Evolutionary conservation across 768 basidiomycete species (phyloP).

Genomic region (Russula lepida): DNA sequence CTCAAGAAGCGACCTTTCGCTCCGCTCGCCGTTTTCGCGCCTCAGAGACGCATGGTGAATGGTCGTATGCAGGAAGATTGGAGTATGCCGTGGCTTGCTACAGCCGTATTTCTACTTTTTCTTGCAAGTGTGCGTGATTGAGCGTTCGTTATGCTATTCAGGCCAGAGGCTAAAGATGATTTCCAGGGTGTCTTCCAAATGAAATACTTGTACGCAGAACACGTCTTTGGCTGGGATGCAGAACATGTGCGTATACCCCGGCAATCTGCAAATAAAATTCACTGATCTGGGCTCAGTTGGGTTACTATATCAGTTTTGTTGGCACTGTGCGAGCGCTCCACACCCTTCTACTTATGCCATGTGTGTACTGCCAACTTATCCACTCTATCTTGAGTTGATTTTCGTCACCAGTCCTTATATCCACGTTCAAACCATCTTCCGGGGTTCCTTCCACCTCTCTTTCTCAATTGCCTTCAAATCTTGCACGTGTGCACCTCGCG

Average conservation of each 20-base stretch:
- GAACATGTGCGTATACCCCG: conserved; percentile 36
- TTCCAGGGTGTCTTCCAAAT: conserved; percentile 57
- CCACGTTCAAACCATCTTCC: conserved; percentile 46
- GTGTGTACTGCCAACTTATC: conserved; percentile 33
- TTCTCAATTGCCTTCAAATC: conserved; percentile 25
- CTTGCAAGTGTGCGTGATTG: conserved; percentile 48
- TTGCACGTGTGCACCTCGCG: conserved; percentile 43
- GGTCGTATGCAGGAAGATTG: conserved; percentile 44
- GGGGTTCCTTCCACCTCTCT: conserved; percentile 6
- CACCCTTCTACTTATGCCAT: conserved; percentile 58
- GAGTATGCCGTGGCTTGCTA: conserved; percentile 62
- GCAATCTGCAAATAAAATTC: background rate
- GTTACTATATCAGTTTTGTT: conserved; percentile 66
- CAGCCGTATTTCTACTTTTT: conserved; percentile 53
- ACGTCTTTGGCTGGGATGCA: conserved; percentile 61
- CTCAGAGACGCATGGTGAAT: conserved; percentile 37
- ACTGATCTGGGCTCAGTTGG: conserved; percentile 35
- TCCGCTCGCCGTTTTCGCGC: conserved; percentile 65
- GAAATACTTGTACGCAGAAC: conserved; percentile 73
- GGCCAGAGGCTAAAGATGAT: background rate
- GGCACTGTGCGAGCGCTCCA: conserved; percentile 58
- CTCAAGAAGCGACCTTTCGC: conserved; percentile 40
- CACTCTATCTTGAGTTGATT: conserved; percentile 23
- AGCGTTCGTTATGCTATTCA: background rate
- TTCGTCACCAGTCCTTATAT: conserved; percentile 48